Base-by-base conservation (phyloP, 805 yeast genomes). In the Suhomyces sp. region DNA sequence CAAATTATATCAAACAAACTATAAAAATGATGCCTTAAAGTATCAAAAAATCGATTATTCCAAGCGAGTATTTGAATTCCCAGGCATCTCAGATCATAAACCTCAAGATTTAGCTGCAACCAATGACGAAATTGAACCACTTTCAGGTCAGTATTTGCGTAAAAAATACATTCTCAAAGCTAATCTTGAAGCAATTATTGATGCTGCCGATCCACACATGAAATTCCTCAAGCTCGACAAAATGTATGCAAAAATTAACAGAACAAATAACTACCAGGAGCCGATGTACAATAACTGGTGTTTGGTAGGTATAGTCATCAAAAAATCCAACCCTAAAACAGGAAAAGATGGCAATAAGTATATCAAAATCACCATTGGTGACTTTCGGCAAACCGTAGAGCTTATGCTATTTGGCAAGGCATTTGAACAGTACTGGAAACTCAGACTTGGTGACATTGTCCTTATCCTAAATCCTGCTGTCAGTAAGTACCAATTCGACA, bases 261-360 rank as follows among this genome's bases (percentile, higher is more conserved):
- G 94, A 2, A 94, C 96, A 0, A 73, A 80, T 19, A 46, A 55
- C 37, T 91, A 80, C 61, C 63, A 68, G 5, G 87, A 87, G 45
- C 96, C 97, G 0, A 68, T 70, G 31, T 85, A 85, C 60, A 68
- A 86, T 3, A 91, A 92, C 62, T 91, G 90, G 87, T 85, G 85
- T n/a, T 78, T 84, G 1, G 60, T 86, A n/a, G 97, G 96, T 0
- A 75, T 88, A 2, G 72, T 92, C 0, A 71, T 82, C 4, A 61
- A 64, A 19, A 90, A 90, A 60, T 71, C 83, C 4, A 80, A 75
- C 6, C 76, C 86, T 3, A 74, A 77, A 55, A 65, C 69, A 3
- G 72, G 88, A 0, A 56, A 75, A 12, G 62, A 69, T 24, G 70
- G 53, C 12, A 63, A 47, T 55, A 86, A 84, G 61, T 92, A 74